phyloP scores from a whole-genome alignment of 2,329 filamentous ascomycete genomes.

The Magnaporthales sp. region DNA sequence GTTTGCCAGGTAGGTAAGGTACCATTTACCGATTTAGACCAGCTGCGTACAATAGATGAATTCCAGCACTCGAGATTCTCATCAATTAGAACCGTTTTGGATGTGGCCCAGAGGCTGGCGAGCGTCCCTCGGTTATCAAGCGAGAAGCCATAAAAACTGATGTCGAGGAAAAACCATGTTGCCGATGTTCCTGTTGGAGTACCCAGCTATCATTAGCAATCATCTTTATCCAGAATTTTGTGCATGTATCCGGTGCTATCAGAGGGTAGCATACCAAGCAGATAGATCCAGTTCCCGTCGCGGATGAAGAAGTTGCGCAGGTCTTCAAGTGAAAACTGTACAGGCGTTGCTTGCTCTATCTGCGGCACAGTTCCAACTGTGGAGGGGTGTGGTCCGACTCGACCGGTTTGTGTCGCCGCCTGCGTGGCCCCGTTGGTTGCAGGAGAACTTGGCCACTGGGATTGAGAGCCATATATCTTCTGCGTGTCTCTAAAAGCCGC shows the following conservation, averaged over 20 bases:
- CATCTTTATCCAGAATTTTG: constrained; percentile 11
- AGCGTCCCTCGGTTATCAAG: constrained; percentile 35
- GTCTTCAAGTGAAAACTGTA: constrained; percentile 40
- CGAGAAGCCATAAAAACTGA: constrained; percentile 49
- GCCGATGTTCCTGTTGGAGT: constrained; percentile 26
- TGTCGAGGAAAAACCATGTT: constrained; percentile 45
- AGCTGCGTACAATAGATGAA: constrained; percentile 35
- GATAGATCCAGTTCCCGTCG: constrained; percentile 36
- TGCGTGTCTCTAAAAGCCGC: constrained; percentile 52
- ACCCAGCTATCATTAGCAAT: constrained; percentile 11
- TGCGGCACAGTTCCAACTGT: constrained; percentile 5
- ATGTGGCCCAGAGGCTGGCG: constrained; percentile 33
- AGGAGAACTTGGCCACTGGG: constrained; percentile 2
- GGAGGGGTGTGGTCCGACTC: neutral
- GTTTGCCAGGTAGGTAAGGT: constrained; percentile 39
- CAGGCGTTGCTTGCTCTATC: constrained; percentile 25
- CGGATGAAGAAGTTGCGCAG: constrained; percentile 41
- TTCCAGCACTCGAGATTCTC: constrained; percentile 36
- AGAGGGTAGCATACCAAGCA: constrained; percentile 21
- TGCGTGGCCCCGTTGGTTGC: neutral
- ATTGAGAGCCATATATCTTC: constrained; percentile 42
- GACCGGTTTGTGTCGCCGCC: neutral
- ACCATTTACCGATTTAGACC: constrained; percentile 22
- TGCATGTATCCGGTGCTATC: neutral
- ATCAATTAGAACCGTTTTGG: constrained; percentile 22